Conservation (phyloP, 2,329 filamentous ascomycete species). For the Arthrocladium fulminans region DNA sequence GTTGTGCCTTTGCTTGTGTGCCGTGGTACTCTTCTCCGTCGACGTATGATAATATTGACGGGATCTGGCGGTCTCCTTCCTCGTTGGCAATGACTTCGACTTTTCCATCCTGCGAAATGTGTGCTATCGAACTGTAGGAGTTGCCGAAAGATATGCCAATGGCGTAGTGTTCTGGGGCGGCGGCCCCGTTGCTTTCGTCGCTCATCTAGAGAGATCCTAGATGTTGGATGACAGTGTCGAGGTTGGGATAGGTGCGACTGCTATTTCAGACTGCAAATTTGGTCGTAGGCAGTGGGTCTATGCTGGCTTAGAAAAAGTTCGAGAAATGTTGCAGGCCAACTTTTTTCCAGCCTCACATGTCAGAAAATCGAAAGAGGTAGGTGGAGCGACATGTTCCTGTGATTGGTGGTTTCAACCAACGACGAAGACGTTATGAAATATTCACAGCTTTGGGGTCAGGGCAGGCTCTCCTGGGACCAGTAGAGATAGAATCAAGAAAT, state of each 20-base stretch:
- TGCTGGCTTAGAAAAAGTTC: conserved; percentile 2
- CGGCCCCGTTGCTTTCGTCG: conserved; percentile 45
- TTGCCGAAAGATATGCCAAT: conserved; percentile 98
- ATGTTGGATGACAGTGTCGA: neutral
- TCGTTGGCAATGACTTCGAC: conserved; percentile 98
- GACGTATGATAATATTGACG: conserved; percentile 86
- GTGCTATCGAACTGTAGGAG: conserved; percentile 95
- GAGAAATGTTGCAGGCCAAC: conserved; percentile 9
- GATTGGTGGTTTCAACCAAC: neutral
- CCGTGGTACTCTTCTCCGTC: conserved; percentile 95
- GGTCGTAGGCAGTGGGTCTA: neutral
- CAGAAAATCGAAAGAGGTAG: neutral
- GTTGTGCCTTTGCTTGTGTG: conserved; percentile 85
- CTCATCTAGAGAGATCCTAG: conserved; percentile 30
- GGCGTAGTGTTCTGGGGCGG: conserved; percentile 50
- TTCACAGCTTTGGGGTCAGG: no score
- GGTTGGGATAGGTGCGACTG: neutral
- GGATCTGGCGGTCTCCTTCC: conserved; percentile 97
- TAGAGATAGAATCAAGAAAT: conserved; percentile 34
- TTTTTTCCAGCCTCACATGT: conserved; percentile 18
- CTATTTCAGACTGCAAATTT: neutral
- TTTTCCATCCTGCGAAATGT: conserved; percentile 77
- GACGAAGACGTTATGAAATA: no score
- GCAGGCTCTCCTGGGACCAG: neutral
- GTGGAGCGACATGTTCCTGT: neutral